Base-by-base conservation (phyloP, 495 filamentous ascomycete species). In the Glutinoglossum americanum region DNA sequence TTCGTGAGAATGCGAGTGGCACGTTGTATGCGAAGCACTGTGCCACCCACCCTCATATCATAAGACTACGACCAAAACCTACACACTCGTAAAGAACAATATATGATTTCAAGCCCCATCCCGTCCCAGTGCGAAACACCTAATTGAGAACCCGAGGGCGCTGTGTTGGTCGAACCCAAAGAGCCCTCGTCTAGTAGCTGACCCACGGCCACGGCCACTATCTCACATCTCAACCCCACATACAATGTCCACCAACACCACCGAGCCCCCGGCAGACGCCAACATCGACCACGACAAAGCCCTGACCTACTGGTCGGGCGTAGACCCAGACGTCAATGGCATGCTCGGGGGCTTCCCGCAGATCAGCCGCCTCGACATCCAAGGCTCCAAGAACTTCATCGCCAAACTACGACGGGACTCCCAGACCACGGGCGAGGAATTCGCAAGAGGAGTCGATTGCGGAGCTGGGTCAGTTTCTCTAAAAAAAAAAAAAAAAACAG, bases 281-380 rank as follows among this genome's bases (percentile, higher is more conserved):
- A 59, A 63, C 6, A 80, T 82, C 64, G 70, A 73, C 64, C 68
- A 72, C 59, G 66, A 26, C 33, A 60, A 57, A n/a, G 66, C 77
- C 32, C 67, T 79, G 10, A 63, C 65, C n/a, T 94, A 94, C 75
- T 94, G 87, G 89, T 75, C 79, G 63, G 69, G 72, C 60, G 71
- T 86, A 59, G 71, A 80, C n/a, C 74, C 85, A 41, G 81, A 80
- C 58, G 73, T 81, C 55, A 78, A 81, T 64, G 84, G 82, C 64
- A 90, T 95, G 84, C 82, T 97, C 0, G 87, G 89, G 62, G 84
- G 85, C 45, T 89, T 76, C 62, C 84, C 83, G 0, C 73, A 80
- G 64, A 76, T 89, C 65, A 82, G 79, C 30, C 76, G 78, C 57
- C 75, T 85, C 62, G 90, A 95, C 65, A 74, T 94, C 0, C 78